Evolutionary conservation across 805 yeast species (phyloP), one percentile per base, ranked within the genome.

Genomic region (Barnettozyma sp.): DNA sequence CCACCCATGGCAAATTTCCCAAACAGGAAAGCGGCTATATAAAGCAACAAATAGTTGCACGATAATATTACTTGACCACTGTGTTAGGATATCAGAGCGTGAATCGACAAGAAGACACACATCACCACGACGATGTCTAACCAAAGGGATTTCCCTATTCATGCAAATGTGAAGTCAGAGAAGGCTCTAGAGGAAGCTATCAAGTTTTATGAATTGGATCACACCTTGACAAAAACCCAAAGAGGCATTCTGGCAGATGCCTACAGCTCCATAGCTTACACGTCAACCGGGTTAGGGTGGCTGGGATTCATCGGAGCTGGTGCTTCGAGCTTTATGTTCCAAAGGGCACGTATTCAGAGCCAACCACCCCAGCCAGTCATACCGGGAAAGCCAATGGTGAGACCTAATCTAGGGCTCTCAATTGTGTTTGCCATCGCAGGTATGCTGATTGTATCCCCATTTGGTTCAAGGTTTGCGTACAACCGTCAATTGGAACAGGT

Each of bases 191-290:
- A 60, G 11, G 47, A 54, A n/a, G 75, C 76, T 3, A 53, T 66
- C 35, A 55, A 59, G 20, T 72, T 75, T 48, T 70, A 73, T 42
- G 70, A 71, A 26, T 61, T 60, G 25, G 82, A 75, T 42, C 66
- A 64, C 24, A 50, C 43, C 5, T 49, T 75, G 27, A 61, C 59
- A 15, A 41, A 58, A 2, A 49, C 52, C 5, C 76, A 75, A 31
- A 51, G 82, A 26, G 45, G 50, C 14, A 59, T 59, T 14, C 47
- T 75, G 16, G 60, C 69, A 4, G 48, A 54, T 10, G 54, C 66
- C 9, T 67, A 66, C 44, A 47, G 58, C 21, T 45, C 55, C 4
- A 57, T 68, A 29, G 56, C 66, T 6, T 46, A 52, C 5, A 44
- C 59, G 1, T 59, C 69, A 21, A 12, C 62, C 13, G 49, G 43